A percentile compares a stretch with the other conserved stretches of the same genome.
phyloP scores from a whole-genome alignment of 169 alveolate species.

The Fabrea salina region DNA sequence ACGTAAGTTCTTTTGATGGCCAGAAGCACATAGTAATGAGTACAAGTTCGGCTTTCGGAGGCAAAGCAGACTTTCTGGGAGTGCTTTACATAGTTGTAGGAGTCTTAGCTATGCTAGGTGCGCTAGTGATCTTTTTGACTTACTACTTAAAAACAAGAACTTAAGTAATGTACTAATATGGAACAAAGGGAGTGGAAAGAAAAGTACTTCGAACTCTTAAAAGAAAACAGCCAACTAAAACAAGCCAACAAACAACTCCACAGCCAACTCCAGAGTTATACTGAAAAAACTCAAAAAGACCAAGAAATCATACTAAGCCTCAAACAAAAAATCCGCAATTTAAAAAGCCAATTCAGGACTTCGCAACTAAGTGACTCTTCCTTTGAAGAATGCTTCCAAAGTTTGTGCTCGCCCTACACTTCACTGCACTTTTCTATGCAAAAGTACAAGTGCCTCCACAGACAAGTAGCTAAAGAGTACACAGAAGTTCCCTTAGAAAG shows the following conservation, averaged over 20 bases:
- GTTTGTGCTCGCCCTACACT: too few species aligned
- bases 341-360: too few species aligned
- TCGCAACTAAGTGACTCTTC: too few species aligned
- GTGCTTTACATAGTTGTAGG: conserved; percentile 33
- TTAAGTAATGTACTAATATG: too few species aligned
- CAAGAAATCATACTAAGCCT: background rate
- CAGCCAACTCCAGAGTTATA: background rate
- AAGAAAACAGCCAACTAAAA: background rate
- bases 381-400: too few species aligned
- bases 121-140: background rate
- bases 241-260: background rate
- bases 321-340: background rate
- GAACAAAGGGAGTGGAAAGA: too few species aligned
- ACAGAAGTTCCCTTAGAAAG: too few species aligned
- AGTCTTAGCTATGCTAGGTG: background rate
- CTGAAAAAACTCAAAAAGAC: background rate
- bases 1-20: conserved; percentile 26
- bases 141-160: background rate
- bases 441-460: too few species aligned
- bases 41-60: conserved; percentile 36
- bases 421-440: too few species aligned
- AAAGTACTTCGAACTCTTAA: background rate
- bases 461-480: too few species aligned
- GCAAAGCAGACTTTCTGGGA: conserved; percentile 36
- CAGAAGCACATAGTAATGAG: conserved; percentile 34